Evolutionary conservation across 352 stramenopile genomes (phyloP).

Genomic region (Phytopythium chamaehyphon): DNA sequence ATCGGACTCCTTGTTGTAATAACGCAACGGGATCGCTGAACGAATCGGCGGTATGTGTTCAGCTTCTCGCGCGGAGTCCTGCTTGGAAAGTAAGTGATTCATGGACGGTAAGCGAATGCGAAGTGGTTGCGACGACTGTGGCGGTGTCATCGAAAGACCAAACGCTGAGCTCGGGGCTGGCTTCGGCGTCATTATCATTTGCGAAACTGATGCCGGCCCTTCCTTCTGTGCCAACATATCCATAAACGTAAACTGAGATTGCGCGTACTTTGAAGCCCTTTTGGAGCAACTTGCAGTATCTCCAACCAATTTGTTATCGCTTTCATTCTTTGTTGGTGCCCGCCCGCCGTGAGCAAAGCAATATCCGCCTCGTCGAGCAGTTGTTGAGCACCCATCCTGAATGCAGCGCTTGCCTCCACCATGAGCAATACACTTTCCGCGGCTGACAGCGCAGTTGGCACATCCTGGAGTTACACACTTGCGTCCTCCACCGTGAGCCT

Average conservation of each 20-base stretch:
- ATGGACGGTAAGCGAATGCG: not conserved
- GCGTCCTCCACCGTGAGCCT: conserved; percentile 78
- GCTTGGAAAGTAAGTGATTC: not conserved
- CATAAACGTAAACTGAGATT: not conserved
- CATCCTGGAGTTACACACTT: conserved; percentile 63
- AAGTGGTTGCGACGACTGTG: not conserved
- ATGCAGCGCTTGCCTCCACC: conserved; percentile 79
- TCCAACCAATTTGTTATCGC: not conserved
- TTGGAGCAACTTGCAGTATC: not conserved
- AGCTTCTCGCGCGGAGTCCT: not conserved
- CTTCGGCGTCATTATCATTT: not conserved
- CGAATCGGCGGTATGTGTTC: not conserved
- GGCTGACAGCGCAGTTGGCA: conserved; percentile 72
- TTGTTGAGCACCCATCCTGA: conserved; percentile 68
- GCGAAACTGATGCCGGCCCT: no score
- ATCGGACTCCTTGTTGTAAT: no score
- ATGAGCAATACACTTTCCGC: conserved; percentile 80
- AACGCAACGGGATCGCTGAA: not conserved
- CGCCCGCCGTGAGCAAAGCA: conserved; percentile 78
- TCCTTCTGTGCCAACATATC: not conserved
- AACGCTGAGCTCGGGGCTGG: not conserved
- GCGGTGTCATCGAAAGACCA: not conserved
- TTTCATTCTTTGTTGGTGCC: not conserved
- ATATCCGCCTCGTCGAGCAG: conserved; percentile 69
- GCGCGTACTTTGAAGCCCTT: not conserved